Percentiles rank a stretch among this genome's conserved stretches.
Conservation (phyloP, 2,329 filamentous ascomycete species). For the Diaporthe sp. region DNA sequence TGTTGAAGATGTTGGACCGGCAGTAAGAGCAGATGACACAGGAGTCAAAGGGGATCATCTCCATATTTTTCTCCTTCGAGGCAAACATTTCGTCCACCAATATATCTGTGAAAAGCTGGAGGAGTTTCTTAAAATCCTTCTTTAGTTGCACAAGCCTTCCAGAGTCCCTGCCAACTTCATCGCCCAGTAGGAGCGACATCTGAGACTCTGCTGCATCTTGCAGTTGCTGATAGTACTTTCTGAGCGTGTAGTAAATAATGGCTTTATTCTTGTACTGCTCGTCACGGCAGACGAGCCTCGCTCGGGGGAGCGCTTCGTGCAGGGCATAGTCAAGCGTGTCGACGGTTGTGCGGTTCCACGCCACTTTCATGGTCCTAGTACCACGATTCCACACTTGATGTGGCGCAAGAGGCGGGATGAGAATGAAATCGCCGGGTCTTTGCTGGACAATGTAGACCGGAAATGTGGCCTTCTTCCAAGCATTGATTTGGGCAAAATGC, state of each 20-base stretch:
- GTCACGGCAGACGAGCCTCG: conserved; percentile 91
- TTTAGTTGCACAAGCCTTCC: conserved; percentile 72
- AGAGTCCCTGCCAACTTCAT: conserved; percentile 54
- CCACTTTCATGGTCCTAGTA: conserved; percentile 95
- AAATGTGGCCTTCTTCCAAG: conserved; percentile 95
- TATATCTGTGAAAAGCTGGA: conserved; percentile 80
- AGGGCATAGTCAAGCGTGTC: conserved; percentile 91
- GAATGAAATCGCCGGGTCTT: conserved; percentile 87
- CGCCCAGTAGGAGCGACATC: conserved; percentile 58
- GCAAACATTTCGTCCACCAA: conserved; percentile 89
- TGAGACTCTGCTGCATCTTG: conserved; percentile 61
- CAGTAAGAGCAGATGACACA: conserved; percentile 97
- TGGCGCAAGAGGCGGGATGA: conserved; percentile 91
- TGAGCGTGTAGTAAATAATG: conserved; percentile 87
- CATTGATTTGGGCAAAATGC: conserved; percentile 94
- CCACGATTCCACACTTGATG: conserved; percentile 99
- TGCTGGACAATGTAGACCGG: conserved; percentile 95
- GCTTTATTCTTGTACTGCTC: conserved; percentile 99
- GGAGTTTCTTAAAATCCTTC: conserved; percentile 84
- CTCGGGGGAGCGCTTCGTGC: conserved; percentile 87
- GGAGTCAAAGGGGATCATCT: conserved; percentile 85
- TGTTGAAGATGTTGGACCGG: conserved; percentile 95
- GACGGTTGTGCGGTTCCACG: conserved; percentile 95
- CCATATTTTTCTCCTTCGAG: conserved; percentile 75
- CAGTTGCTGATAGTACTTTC: conserved; percentile 79